Conservation (phyloP, 805 yeast genomes). For the Limtongia smithiae region DNA sequence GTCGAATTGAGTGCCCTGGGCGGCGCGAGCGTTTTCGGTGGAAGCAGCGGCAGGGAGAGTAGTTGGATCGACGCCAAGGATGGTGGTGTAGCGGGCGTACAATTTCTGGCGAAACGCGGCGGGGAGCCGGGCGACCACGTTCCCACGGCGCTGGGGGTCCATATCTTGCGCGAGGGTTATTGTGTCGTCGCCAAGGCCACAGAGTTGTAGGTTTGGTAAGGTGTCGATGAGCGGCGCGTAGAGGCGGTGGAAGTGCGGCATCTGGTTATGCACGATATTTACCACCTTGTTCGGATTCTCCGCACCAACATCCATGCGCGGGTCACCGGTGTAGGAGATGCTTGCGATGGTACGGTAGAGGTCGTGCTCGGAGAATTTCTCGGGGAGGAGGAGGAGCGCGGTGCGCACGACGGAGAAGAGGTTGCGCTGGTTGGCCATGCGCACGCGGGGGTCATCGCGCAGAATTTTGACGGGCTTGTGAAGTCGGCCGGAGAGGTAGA, state of each 20-base stretch:
- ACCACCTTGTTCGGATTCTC: constrained; percentile 86
- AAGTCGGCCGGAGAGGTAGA: constrained; percentile 86
- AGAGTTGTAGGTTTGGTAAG: constrained; percentile 39
- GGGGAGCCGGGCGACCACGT: constrained; percentile 49
- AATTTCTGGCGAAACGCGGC: constrained; percentile 45
- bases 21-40: not conserved
- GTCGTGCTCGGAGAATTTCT: constrained; percentile 53
- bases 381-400: constrained; percentile 54
- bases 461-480: constrained; percentile 88
- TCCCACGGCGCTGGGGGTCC: constrained; percentile 42
- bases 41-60: not conserved
- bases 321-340: constrained; percentile 85
- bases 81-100: constrained; percentile 29
- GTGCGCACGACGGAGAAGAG: constrained; percentile 72
- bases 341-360: constrained; percentile 74
- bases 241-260: constrained; percentile 60
- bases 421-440: constrained; percentile 70
- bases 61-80: constrained; percentile 16
- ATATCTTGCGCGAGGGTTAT: constrained; percentile 37
- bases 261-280: constrained; percentile 81
- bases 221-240: constrained; percentile 62
- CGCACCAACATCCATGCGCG: constrained; percentile 71
- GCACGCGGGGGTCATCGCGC: constrained; percentile 59
- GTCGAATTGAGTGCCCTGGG: constrained; percentile 39
- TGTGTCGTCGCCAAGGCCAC: constrained; percentile 8